phyloP scores from a whole-genome alignment of 306 rosid genomes.

The Vicia villosa region DNA sequence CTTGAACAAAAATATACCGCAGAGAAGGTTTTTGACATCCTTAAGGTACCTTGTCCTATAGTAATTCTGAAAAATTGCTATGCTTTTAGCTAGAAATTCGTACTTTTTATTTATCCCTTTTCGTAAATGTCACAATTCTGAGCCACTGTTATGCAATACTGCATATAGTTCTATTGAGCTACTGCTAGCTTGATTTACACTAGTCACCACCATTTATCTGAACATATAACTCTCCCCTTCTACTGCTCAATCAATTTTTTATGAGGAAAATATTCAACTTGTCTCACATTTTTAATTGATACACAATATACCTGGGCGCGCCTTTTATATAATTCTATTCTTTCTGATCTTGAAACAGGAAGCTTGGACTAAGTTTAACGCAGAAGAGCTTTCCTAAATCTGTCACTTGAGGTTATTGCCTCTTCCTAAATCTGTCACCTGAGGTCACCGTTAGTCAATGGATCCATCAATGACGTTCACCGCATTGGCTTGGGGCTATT shows the following conservation, averaged over 20 bases:
- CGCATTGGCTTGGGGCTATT: slow-evolving; percentile 20
- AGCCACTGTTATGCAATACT: neutral
- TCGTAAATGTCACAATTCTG: slow-evolving; percentile 8
- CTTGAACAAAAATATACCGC: slow-evolving; percentile 78
- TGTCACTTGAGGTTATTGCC: slow-evolving; percentile 18
- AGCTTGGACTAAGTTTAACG: slow-evolving; percentile 80
- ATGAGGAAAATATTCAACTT: slow-evolving; percentile 1
- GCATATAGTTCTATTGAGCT: neutral
- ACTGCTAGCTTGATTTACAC: slow-evolving; percentile 25
- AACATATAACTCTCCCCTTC: slow-evolving; percentile 18
- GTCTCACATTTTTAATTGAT: neutral
- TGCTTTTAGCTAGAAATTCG: slow-evolving; percentile 8
- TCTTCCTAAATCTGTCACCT: slow-evolving; percentile 40
- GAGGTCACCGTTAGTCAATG: slow-evolving; percentile 20
- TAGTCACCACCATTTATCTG: slow-evolving; percentile 8
- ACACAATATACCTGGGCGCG: neutral
- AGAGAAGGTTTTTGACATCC: slow-evolving; percentile 92
- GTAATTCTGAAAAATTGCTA: slow-evolving; percentile 17
- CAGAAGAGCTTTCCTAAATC: slow-evolving; percentile 71
- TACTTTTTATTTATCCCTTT: neutral
- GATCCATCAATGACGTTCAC: neutral
- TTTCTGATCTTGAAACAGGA: slow-evolving; percentile 59
- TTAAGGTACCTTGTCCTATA: slow-evolving; percentile 57
- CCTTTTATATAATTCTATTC: neutral
- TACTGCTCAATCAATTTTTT: neutral